Conservation (phyloP, 441 rosid species). For the Gossypium schwendimanii region DNA sequence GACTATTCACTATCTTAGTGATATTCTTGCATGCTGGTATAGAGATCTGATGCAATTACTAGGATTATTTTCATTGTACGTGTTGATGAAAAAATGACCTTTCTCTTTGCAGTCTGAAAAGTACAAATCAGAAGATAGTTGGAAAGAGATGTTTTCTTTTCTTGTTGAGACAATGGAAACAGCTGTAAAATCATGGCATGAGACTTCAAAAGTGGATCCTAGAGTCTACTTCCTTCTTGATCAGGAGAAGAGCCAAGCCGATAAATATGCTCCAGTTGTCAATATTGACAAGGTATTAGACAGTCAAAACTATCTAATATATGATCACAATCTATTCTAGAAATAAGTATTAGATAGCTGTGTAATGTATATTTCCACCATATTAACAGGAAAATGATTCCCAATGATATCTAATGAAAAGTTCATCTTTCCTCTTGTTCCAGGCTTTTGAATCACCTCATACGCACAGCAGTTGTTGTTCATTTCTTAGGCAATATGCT, state of each 20-base stretch:
- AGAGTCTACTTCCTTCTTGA: slow-evolving; percentile 73
- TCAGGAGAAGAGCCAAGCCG: slow-evolving; percentile 66
- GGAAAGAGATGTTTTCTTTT: slow-evolving; percentile 54
- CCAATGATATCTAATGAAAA: not conserved
- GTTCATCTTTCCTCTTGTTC: slow-evolving; percentile 13
- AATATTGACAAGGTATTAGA: slow-evolving; percentile 73
- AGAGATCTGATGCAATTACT: not conserved
- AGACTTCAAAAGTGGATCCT: slow-evolving; percentile 71
- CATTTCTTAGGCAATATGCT: slow-evolving; percentile 85
- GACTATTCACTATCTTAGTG: not conserved
- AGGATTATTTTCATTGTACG: not conserved
- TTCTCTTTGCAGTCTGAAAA: slow-evolving; percentile 43
- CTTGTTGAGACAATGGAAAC: slow-evolving; percentile 70
- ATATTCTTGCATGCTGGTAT: not conserved
- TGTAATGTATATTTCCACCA: not conserved
- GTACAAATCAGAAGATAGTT: slow-evolving; percentile 54
- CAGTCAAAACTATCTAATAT: not conserved
- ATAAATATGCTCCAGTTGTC: slow-evolving; percentile 75
- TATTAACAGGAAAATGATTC: not conserved
- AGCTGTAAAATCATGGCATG: slow-evolving; percentile 80
- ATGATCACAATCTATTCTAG: not conserved
- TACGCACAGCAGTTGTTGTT: slow-evolving; percentile 75
- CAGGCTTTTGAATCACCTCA: slow-evolving; percentile 96
- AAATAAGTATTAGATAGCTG: not conserved
- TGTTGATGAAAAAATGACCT: slow-evolving; percentile 11